phyloP scores from a whole-genome alignment of 331 rosid species.

The Malus hybrid region DNA sequence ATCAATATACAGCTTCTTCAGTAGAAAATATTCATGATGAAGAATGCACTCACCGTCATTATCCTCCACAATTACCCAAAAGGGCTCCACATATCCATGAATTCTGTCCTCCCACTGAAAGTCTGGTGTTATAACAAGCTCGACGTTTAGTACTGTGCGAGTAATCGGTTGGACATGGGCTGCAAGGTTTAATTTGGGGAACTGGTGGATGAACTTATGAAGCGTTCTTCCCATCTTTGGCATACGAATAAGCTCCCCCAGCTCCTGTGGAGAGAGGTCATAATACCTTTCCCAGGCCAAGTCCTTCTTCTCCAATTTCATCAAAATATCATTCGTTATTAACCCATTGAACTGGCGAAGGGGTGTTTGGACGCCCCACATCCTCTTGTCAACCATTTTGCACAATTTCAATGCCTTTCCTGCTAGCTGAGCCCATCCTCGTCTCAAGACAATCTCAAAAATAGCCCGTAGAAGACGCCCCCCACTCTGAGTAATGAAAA shows the following conservation, averaged over 20 bases:
- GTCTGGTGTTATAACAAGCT: constrained; percentile 77
- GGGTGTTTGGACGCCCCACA: constrained; percentile 95
- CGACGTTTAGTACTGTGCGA: constrained; percentile 71
- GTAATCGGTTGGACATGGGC: constrained; percentile 92
- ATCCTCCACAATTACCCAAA: constrained; percentile 93
- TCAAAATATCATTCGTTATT: constrained; percentile 55
- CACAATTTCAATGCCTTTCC: constrained; percentile 85
- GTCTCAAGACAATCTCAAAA: constrained; percentile 80
- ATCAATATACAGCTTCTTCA: constrained; percentile 74
- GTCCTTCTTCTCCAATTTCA: constrained; percentile 84
- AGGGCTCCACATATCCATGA: constrained; percentile 86
- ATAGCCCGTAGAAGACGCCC: constrained; percentile 87
- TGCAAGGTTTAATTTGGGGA: constrained; percentile 77
- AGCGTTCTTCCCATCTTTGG: constrained; percentile 83
- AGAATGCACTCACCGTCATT: constrained; percentile 79
- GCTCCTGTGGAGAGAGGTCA: constrained; percentile 77
- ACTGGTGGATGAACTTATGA: constrained; percentile 74
- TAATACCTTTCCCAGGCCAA: constrained; percentile 90
- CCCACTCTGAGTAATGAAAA: constrained; percentile 84
- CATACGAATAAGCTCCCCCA: constrained; percentile 75
- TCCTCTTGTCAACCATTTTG: constrained; percentile 79
- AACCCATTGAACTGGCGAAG: constrained; percentile 73
- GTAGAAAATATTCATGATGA: constrained; percentile 73
- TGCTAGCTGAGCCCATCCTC: constrained; percentile 88
- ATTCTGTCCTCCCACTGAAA: constrained; percentile 84